These are phyloP conservation scores for Cytospora paraplurivora DNA, from an alignment of 2,329 filamentous ascomycete species.

Conservation along the genomic window DNA sequence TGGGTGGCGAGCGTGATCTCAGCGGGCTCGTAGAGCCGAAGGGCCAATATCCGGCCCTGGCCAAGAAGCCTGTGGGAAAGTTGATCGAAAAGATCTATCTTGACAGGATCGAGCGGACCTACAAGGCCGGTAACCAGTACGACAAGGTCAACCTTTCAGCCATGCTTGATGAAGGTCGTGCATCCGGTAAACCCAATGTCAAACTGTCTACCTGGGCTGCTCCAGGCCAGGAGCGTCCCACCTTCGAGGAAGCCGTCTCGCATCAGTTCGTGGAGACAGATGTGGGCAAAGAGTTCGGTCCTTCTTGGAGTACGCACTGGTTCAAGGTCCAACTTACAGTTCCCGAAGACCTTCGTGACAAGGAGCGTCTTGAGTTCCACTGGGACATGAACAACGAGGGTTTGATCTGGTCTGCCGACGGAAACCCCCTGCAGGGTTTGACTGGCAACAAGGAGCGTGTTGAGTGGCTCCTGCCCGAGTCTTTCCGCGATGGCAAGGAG, in stretches of 20 bases:
- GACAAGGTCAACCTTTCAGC: constrained; percentile 66
- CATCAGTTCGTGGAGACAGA: constrained; percentile 74
- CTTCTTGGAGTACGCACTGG: constrained; percentile 98
- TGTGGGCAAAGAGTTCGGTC: constrained; percentile 81
- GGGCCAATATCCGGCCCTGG: constrained; percentile 55
- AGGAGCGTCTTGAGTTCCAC: constrained; percentile 87
- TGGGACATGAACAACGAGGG: constrained; percentile 96
- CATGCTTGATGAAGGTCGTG: constrained; percentile 70
- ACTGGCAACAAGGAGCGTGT: constrained; percentile 86
- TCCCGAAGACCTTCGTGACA: constrained; percentile 70
- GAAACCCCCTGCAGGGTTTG: constrained; percentile 86
- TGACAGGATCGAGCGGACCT: constrained; percentile 81
- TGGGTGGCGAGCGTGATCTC: constrained; percentile 51
- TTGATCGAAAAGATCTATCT: constrained; percentile 84
- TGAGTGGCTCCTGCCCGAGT: constrained; percentile 86
- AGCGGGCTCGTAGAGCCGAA: constrained; percentile 46
- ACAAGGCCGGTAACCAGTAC: constrained; percentile 72
- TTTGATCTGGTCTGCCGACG: constrained; percentile 89
- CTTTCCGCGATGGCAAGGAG: constrained; percentile 80
- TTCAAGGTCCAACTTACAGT: constrained; percentile 83
- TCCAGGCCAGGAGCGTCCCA: constrained; percentile 75
- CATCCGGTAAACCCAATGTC: constrained; percentile 72
- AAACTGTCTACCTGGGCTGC: constrained; percentile 86
- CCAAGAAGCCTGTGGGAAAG: constrained; percentile 65
- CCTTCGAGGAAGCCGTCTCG: constrained; percentile 79